Percentiles rank a stretch among this genome's conserved stretches.
These are phyloP conservation scores for Puya raimondii DNA, from an alignment of 176 grass and related monocot species.

Conservation along the genomic window DNA sequence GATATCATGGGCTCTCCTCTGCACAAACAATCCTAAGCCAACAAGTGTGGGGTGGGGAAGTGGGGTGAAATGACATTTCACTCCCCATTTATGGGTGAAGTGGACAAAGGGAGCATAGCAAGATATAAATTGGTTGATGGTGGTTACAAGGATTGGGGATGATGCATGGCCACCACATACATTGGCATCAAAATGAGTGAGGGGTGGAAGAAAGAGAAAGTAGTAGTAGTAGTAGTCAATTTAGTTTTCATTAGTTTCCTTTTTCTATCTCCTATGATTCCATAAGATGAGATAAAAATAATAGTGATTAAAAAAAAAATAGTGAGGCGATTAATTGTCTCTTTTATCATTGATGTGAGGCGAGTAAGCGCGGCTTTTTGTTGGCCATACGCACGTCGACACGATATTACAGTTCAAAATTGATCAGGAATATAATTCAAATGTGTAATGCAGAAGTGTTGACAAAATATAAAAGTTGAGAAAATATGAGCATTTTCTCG, in stretches of 20 bases:
- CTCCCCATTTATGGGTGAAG: not conserved
- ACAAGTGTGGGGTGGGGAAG: not conserved
- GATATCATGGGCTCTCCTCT: not conserved
- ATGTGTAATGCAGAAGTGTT: not conserved
- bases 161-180: conserved; percentile 34
- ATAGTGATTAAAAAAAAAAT: not conserved
- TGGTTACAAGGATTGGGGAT: conserved; percentile 11
- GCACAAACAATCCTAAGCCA: not conserved
- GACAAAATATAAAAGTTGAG: not conserved
- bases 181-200: conserved; percentile 18
- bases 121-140: conserved; percentile 39
- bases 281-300: not conserved
- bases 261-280: conserved; percentile 1
- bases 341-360: no score
- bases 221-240: not conserved
- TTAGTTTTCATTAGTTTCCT: not conserved
- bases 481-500: no score
- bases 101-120: conserved; percentile 19
- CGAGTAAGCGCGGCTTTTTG: not conserved
- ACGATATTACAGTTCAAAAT: not conserved
- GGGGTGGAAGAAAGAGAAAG: conserved; percentile 13
- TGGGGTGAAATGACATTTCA: not conserved
- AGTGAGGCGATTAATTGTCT: no score
- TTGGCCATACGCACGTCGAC: not conserved
- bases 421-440: not conserved